Evolutionary conservation across 805 yeast species (phyloP), one percentile per base, ranked within the genome.

Genomic region (Yarrowia deformans): DNA sequence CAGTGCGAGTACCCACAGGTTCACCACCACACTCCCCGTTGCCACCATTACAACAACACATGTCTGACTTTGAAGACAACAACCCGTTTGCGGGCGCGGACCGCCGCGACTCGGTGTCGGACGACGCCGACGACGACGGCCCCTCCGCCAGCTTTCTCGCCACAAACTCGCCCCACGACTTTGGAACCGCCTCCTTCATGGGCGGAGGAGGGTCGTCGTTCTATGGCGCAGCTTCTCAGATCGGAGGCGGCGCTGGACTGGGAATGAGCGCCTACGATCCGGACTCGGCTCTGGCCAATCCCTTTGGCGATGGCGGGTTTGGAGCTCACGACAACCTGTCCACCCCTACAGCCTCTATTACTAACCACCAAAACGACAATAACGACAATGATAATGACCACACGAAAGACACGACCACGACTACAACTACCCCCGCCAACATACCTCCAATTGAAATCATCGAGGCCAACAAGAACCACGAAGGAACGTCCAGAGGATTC

Each of bases 401-500:
- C 8, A 32, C 64, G 16, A 9, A 45, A 1, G 23, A 19, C 3
- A 10, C 16, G 7, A 12, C 16, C 7, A 12, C 49, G 1, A 40
- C 43, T 10, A 5, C 43, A 12, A 5, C 43, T 5, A 19, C 3
- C 29, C 13, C 19, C 8, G 7, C 45, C 9, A 43, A 16, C 55
- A 70, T 40, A 37, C 77, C 80, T 2, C 72, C 74, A 40, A 67
- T 74, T 5, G 72, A 72, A n/a, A 81, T 84, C 48, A 80, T 84
- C 0, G 97, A 91, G 72, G 97, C 98, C 0, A 91, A 92, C 5
- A 93, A 91, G 76, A 89, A 91, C 67, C 88, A 85, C 70, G 98
- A 94, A 73, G 92, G 93, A 12, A 85, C 86, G 74, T 84, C 87
- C 45, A 84, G 90, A 71, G 87, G 93, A 1, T 94, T 89, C 73